Conservation (phyloP, 75 land plant genomes). For the Ceratopteris richardii region DNA sequence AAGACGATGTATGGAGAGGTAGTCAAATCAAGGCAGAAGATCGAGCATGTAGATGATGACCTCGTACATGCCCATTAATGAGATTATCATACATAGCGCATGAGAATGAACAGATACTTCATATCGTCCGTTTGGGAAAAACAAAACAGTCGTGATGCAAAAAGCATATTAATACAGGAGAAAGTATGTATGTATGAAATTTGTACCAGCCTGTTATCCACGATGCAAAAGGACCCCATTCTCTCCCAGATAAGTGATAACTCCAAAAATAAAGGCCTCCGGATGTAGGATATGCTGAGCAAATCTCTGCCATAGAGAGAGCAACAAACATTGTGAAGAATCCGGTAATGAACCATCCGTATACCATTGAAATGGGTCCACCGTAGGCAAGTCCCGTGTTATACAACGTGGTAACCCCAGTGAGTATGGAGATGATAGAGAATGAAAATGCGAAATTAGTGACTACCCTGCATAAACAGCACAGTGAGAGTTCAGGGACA, state of each 20-base stretch:
- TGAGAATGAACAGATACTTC: constrained; percentile 18
- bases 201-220: constrained; percentile 99
- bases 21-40: too few relatives aligned
- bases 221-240: constrained; percentile 88
- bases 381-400: constrained; percentile 78
- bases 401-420: constrained; percentile 81
- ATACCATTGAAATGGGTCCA: constrained; percentile 62
- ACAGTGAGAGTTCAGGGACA: too few relatives aligned
- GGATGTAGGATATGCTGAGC: constrained; percentile 90
- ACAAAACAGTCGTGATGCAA: too few relatives aligned
- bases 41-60: too few relatives aligned
- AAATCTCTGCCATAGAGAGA: constrained; percentile 85
- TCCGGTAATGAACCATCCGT: constrained; percentile 81
- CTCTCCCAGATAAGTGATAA: constrained; percentile 57
- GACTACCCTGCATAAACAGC: constrained; percentile 71
- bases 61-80: too few relatives aligned
- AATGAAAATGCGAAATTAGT: constrained; percentile 87
- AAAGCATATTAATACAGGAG: too few relatives aligned
- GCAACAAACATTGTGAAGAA: constrained; percentile 74
- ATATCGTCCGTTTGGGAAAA: too few relatives aligned
- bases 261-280: constrained; percentile 97
- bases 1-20: too few relatives aligned
- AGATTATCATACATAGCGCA: too few relatives aligned
- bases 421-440: constrained; percentile 77
- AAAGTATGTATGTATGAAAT: too few relatives aligned